These are phyloP conservation scores for Penicillium manginii DNA, from an alignment of 495 filamentous ascomycete genomes.

Conservation along the genomic window DNA sequence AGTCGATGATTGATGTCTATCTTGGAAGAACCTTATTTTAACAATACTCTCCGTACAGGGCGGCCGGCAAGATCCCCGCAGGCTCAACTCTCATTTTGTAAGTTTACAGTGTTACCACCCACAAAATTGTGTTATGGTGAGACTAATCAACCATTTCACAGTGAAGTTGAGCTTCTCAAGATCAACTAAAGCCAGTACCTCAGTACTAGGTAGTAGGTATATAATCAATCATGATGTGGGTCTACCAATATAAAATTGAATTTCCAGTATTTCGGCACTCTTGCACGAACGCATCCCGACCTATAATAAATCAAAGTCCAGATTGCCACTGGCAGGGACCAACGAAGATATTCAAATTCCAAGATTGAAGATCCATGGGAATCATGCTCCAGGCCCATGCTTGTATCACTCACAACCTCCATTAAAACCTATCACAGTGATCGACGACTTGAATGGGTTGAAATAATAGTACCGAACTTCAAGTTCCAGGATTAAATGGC, in stretches of 20 bases:
- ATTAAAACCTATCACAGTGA: no score
- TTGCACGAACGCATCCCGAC: no score
- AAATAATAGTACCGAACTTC: no score
- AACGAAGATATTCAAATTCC: no score
- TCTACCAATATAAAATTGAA: background rate
- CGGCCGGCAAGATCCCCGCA: slow-evolving; percentile 51
- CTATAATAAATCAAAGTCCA: no score
- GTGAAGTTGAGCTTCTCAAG: slow-evolving; percentile 49
- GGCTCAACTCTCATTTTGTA: slow-evolving; percentile 56
- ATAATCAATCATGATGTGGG: background rate
- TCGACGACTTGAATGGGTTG: no score
- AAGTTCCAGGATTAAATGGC: no score
- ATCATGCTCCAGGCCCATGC: no score
- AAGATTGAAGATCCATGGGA: no score
- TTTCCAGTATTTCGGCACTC: background rate
- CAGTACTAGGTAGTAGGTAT: no score
- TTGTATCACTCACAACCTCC: no score
- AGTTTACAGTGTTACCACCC: slow-evolving; percentile 25
- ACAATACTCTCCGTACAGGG: slow-evolving; percentile 50
- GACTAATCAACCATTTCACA: slow-evolving; percentile 22
- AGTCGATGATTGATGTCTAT: background rate
- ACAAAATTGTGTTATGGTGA: background rate
- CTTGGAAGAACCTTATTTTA: slow-evolving; percentile 8
- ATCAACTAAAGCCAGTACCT: slow-evolving; percentile 33
- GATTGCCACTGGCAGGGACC: no score